Conservation (phyloP, 169 alveolate genomes). For the Plasmodium yoelii region DNA sequence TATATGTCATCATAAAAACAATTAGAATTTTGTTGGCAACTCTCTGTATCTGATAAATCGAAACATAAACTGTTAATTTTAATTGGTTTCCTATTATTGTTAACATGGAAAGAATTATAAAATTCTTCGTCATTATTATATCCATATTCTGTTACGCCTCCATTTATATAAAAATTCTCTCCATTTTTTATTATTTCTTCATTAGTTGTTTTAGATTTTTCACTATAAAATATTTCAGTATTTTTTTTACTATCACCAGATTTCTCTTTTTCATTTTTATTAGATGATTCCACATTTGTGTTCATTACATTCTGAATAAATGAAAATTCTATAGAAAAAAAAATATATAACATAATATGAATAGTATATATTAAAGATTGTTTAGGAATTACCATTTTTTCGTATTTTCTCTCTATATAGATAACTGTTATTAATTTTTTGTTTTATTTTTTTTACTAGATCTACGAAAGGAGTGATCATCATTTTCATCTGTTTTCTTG, state of each 20-base stretch:
- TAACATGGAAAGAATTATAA: slow-evolving; percentile 29
- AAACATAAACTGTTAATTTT: slow-evolving; percentile 56
- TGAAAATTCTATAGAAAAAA: slow-evolving; percentile 31
- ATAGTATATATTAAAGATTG: neutral
- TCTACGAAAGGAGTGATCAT: slow-evolving; percentile 30
- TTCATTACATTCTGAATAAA: slow-evolving; percentile 9
- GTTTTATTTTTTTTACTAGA: slow-evolving; percentile 25
- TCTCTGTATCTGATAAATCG: neutral
- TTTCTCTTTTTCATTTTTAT: slow-evolving; percentile 1
- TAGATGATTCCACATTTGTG: neutral
- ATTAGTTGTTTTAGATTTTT: slow-evolving; percentile 1
- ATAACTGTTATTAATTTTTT: neutral
- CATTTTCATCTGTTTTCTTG: neutral
- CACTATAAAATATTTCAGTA: neutral
- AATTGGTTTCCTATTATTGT: slow-evolving; percentile 7
- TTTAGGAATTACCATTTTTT: no score
- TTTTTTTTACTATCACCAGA: neutral
- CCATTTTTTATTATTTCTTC: slow-evolving; percentile 44
- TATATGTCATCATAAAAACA: slow-evolving; percentile 53
- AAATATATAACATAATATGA: neutral
- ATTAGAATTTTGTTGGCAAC: slow-evolving; percentile 9
- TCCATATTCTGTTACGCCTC: slow-evolving; percentile 31
- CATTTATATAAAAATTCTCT: slow-evolving; percentile 40
- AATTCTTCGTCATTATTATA: slow-evolving; percentile 58
- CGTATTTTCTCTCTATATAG: no score